phyloP scores from a whole-genome alignment of 1,284 basidiomycete genomes.

The Ceratobasidium sp. region DNA sequence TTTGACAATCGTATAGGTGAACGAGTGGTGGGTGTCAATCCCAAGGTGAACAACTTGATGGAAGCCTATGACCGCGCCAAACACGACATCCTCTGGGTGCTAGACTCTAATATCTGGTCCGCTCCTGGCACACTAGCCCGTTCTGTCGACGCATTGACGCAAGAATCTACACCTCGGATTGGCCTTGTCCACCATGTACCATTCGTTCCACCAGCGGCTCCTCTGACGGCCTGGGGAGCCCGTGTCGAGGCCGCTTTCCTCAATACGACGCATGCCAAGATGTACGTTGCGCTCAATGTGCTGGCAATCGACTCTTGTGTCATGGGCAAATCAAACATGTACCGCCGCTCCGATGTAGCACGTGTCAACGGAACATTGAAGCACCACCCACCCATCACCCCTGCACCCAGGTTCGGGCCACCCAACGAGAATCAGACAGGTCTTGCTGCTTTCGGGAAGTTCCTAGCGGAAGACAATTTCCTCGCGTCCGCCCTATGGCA shows the following conservation, averaged over 20 bases:
- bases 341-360: slow-evolving; percentile 86
- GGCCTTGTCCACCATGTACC: slow-evolving; percentile 97
- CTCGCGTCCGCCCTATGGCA: slow-evolving; percentile 89
- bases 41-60: slow-evolving; percentile 97
- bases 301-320: slow-evolving; percentile 91
- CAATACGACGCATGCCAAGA: slow-evolving; percentile 97
- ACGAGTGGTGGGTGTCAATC: slow-evolving; percentile 85
- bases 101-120: slow-evolving; percentile 90
- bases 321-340: slow-evolving; percentile 95
- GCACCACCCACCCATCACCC: slow-evolving; percentile 52
- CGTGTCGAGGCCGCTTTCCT: slow-evolving; percentile 92
- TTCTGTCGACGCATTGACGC: slow-evolving; percentile 75
- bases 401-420: slow-evolving; percentile 47
- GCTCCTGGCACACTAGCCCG: slow-evolving; percentile 81
- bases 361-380: slow-evolving; percentile 47
- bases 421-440: slow-evolving; percentile 57
- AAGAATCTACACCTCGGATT: slow-evolving; percentile 52
- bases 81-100: slow-evolving; percentile 93
- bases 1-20: slow-evolving; percentile 55
- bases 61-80: slow-evolving; percentile 78
- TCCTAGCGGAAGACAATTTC: slow-evolving; percentile 95
- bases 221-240: slow-evolving; percentile 65
- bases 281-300: slow-evolving; percentile 96
- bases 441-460: slow-evolving; percentile 79
- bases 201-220: slow-evolving; percentile 73